phyloP scores from a whole-genome alignment of 2,329 filamentous ascomycete species.

The Apiospora koreana region DNA sequence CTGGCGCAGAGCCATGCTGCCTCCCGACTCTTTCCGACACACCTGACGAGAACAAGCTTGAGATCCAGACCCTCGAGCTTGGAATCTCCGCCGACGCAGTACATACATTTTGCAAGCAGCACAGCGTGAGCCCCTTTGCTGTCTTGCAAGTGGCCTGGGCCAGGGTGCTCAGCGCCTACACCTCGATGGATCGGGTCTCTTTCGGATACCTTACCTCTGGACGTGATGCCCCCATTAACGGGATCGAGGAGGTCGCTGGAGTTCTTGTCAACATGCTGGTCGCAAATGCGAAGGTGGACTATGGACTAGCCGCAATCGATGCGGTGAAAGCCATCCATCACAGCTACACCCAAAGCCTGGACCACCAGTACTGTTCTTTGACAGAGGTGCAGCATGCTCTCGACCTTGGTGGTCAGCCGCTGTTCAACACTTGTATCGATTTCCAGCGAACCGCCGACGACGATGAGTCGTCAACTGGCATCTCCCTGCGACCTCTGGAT shows the following conservation, averaged over 20 bases:
- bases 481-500: background rate
- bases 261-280: background rate
- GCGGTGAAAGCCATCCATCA: background rate
- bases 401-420: constrained; percentile 14
- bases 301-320: background rate
- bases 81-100: background rate
- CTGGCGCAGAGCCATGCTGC: constrained; percentile 12
- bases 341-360: background rate
- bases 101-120: constrained; percentile 13
- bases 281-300: background rate
- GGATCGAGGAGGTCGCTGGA: background rate
- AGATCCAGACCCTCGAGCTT: background rate
- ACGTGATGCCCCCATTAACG: constrained; percentile 23
- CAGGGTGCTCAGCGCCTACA: constrained; percentile 38
- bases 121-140: constrained; percentile 11
- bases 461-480: background rate
- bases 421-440: constrained; percentile 15
- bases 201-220: constrained; percentile 44
- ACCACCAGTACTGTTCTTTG: constrained; percentile 9
- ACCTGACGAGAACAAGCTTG: background rate
- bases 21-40: constrained; percentile 10
- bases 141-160: constrained; percentile 40
- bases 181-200: constrained; percentile 36
- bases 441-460: constrained; percentile 10
- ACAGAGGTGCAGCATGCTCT: constrained; percentile 14